Percentiles rank a stretch among this genome's conserved stretches.
Conservation (phyloP, 208 protist species). For the Kentomonas sorsogonicus region DNA sequence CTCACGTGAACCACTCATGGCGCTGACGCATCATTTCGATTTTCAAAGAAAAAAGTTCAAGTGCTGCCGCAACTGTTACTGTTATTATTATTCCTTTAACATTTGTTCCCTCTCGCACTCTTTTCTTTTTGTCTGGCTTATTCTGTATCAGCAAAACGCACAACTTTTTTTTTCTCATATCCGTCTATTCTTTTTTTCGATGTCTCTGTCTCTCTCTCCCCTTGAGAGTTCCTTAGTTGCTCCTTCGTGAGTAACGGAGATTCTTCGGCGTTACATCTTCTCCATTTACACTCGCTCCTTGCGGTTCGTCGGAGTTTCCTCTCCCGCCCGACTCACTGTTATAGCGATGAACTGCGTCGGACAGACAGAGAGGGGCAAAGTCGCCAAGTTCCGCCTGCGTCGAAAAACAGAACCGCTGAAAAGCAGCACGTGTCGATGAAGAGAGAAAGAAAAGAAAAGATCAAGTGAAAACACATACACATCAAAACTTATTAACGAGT, state of each 20-base stretch:
- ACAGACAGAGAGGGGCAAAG: not conserved
- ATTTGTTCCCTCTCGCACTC: constrained; percentile 1
- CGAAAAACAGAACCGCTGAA: constrained; percentile 1
- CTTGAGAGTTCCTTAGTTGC: constrained; percentile 10
- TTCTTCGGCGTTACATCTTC: no score
- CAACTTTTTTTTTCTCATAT: constrained; percentile 5
- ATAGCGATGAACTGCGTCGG: no score
- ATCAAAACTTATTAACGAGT: not conserved
- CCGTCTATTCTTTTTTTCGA: not conserved
- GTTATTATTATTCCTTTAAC: constrained; percentile 4
- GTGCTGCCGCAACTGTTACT: not conserved
- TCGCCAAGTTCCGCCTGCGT: not conserved
- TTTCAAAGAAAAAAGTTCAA: constrained; percentile 3
- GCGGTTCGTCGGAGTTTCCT: no score
- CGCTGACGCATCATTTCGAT: not conserved
- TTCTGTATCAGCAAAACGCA: no score
- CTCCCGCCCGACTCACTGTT: no score
- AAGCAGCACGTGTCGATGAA: no score
- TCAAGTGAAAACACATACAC: no score
- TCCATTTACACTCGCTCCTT: no score
- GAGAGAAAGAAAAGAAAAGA: no score
- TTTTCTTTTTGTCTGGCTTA: constrained; percentile 4
- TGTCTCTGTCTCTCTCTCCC: constrained; percentile 4
- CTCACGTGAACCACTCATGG: no score
- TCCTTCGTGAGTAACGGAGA: not conserved